Percentiles rank a stretch among this genome's conserved stretches.
These are phyloP conservation scores for Trichophyton schoenleinii DNA, from an alignment of 2,329 filamentous ascomycete species.

Conservation along the genomic window DNA sequence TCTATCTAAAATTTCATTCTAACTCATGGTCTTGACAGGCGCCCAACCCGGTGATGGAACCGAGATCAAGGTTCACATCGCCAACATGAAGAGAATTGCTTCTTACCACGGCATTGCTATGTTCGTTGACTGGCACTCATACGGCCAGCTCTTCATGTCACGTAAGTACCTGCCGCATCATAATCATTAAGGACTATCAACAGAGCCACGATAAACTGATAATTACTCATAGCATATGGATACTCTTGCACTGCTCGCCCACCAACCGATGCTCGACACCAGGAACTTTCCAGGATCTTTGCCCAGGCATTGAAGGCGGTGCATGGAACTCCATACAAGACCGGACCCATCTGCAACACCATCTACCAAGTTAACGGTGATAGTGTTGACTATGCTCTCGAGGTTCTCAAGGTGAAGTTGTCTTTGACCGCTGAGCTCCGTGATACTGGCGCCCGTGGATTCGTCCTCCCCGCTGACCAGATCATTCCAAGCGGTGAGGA, in stretches of 20 bases:
- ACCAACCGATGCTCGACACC: conserved; percentile 38
- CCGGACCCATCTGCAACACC: conserved; percentile 44
- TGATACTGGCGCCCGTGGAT: conserved; percentile 38
- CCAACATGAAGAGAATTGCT: conserved; percentile 35
- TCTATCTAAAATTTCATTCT: not conserved
- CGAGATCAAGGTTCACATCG: conserved; percentile 41
- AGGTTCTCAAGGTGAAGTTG: conserved; percentile 33
- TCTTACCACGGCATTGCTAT: conserved; percentile 43
- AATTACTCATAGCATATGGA: conserved; percentile 37
- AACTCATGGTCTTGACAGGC: conserved; percentile 19
- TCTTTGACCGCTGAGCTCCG: conserved; percentile 40
- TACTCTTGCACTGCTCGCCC: conserved; percentile 43
- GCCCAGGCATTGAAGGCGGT: conserved; percentile 44
- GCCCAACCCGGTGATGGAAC: conserved; percentile 34
- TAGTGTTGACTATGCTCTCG: conserved; percentile 35
- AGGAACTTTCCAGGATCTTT: conserved; percentile 37
- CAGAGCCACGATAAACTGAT: not conserved
- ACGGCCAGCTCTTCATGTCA: conserved; percentile 46
- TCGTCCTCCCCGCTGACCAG: conserved; percentile 38
- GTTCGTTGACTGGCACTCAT: conserved; percentile 55
- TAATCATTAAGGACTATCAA: not conserved
- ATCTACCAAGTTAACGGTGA: conserved; percentile 43
- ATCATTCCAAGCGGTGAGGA: conserved; percentile 38
- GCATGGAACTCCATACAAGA: conserved; percentile 33
- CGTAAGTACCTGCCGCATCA: conserved; percentile 11